These are phyloP conservation scores for Babesia divergens DNA, from an alignment of 169 alveolate genomes.

Conservation along the genomic window DNA sequence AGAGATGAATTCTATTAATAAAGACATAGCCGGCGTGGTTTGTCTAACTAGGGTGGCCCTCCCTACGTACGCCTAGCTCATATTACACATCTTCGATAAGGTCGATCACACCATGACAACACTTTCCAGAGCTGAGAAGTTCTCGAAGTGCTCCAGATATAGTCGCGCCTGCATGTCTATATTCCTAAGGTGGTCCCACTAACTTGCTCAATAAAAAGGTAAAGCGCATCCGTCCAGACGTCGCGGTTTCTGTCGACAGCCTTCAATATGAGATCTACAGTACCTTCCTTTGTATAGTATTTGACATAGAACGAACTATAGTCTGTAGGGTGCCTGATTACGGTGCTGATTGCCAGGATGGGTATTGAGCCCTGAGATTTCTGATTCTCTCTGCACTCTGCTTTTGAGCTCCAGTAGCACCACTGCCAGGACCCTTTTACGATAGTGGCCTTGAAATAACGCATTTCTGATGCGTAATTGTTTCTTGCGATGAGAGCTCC, in stretches of 20 bases:
- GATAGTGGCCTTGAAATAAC: conserved; percentile 41
- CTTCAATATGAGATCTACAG: conserved; percentile 74
- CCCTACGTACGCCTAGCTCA: too few relatives aligned
- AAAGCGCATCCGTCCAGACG: conserved; percentile 81
- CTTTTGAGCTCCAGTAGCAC: conserved; percentile 56
- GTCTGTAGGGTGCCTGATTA: conserved; percentile 56
- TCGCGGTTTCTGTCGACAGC: conserved; percentile 77
- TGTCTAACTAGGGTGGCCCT: too few relatives aligned
- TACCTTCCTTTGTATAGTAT: conserved; percentile 70
- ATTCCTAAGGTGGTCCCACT: background rate
- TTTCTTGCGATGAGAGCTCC: conserved; percentile 62
- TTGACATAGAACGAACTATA: conserved; percentile 66
- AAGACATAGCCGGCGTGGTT: too few relatives aligned
- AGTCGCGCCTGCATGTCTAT: conserved; percentile 26
- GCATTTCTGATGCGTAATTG: conserved; percentile 49
- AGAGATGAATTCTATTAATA: too few relatives aligned
- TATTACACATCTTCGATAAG: too few relatives aligned
- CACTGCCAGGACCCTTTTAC: conserved; percentile 49
- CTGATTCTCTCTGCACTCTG: conserved; percentile 35
- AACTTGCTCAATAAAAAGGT: conserved; percentile 65
- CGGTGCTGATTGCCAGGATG: conserved; percentile 55
- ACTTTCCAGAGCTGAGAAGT: conserved; percentile 14
- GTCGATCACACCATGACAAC: background rate
- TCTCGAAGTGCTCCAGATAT: conserved; percentile 58
- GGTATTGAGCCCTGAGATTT: conserved; percentile 28